Evolutionary conservation across 2,329 filamentous ascomycete species (phyloP).

Genomic region (Clathrospora elynae): DNA sequence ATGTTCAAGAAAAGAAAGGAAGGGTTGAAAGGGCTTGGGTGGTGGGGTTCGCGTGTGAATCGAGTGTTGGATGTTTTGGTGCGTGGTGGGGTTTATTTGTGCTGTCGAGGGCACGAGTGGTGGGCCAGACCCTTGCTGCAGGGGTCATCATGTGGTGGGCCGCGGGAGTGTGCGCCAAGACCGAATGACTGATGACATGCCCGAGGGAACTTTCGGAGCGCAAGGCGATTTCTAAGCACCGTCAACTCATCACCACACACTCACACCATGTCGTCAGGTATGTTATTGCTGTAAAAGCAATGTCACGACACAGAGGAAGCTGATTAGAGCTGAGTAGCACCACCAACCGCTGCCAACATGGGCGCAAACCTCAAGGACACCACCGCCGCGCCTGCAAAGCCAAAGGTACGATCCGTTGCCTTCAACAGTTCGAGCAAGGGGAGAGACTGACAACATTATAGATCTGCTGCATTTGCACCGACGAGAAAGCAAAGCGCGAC

Average conservation of each 20-base stretch:
- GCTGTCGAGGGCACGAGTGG: constrained; percentile 8
- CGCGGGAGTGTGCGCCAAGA: constrained; percentile 33
- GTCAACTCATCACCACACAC: constrained; percentile 22
- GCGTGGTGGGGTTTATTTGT: constrained; percentile 38
- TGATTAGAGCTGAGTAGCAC: constrained; percentile 26
- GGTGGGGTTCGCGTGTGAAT: constrained; percentile 7
- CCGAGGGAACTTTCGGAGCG: constrained; percentile 11
- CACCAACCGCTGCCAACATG: constrained; percentile 50
- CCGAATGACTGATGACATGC: constrained; percentile 27
- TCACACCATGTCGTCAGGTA: constrained; percentile 43
- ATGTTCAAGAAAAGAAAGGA: constrained; percentile 10
- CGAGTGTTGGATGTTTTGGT: constrained; percentile 31
- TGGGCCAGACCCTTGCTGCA: constrained; percentile 19
- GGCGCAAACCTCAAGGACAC: constrained; percentile 52
- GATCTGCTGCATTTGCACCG: constrained; percentile 98
- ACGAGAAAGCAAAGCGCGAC: constrained; percentile 89
- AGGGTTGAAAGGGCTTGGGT: constrained; percentile 3
- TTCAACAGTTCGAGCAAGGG: not conserved
- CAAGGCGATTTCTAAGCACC: constrained; percentile 36
- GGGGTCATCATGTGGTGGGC: constrained; percentile 16
- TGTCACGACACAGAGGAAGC: constrained; percentile 6
- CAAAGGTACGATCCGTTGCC: constrained; percentile 45
- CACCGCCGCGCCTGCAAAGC: constrained; percentile 48
- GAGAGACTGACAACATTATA: constrained; percentile 47
- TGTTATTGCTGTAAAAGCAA: constrained; percentile 15